phyloP scores from a whole-genome alignment of 768 basidiomycete genomes.

The Russula olivacea region DNA sequence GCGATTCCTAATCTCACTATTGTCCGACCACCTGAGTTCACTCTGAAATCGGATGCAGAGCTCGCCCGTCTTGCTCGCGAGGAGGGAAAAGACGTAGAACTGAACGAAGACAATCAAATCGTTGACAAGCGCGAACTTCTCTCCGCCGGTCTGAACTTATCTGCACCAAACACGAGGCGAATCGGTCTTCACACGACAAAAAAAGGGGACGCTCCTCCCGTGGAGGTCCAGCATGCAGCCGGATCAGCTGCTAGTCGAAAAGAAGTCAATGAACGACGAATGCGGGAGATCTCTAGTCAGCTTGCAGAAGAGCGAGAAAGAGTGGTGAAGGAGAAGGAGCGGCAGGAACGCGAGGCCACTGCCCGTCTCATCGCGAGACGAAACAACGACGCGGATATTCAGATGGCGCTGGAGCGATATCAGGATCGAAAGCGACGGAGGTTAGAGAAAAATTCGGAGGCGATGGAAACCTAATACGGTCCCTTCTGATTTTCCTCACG shows the following conservation, averaged over 20 bases:
- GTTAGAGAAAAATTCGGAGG: slow-evolving; percentile 40
- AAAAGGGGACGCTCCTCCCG: slow-evolving; percentile 31
- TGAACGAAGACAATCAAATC: slow-evolving; percentile 97
- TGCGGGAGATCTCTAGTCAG: slow-evolving; percentile 71
- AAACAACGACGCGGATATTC: slow-evolving; percentile 68
- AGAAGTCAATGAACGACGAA: slow-evolving; percentile 82
- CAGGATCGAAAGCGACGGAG: slow-evolving; percentile 74
- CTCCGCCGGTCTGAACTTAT: slow-evolving; percentile 87
- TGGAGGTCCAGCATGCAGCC: slow-evolving; percentile 63
- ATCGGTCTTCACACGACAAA: slow-evolving; percentile 43
- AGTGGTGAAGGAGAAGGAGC: slow-evolving; percentile 48
- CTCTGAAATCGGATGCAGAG: slow-evolving; percentile 63
- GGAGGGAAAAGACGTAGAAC: slow-evolving; percentile 80
- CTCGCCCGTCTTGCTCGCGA: slow-evolving; percentile 62
- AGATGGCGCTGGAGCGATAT: slow-evolving; percentile 70
- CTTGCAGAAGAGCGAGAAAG: slow-evolving; percentile 69
- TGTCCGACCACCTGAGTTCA: slow-evolving; percentile 60
- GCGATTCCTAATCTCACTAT: slow-evolving; percentile 67
- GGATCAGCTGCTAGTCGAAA: slow-evolving; percentile 73
- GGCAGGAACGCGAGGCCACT: slow-evolving; percentile 56
- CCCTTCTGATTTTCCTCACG: neutral
- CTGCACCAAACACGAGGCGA: slow-evolving; percentile 71
- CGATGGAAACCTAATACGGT: neutral
- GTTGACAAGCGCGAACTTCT: slow-evolving; percentile 93
- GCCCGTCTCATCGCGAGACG: slow-evolving; percentile 64